Evolutionary conservation across 805 yeast genomes (phyloP), one percentile per base, ranked within the genome.

Genomic region (Candida caryicola): DNA sequence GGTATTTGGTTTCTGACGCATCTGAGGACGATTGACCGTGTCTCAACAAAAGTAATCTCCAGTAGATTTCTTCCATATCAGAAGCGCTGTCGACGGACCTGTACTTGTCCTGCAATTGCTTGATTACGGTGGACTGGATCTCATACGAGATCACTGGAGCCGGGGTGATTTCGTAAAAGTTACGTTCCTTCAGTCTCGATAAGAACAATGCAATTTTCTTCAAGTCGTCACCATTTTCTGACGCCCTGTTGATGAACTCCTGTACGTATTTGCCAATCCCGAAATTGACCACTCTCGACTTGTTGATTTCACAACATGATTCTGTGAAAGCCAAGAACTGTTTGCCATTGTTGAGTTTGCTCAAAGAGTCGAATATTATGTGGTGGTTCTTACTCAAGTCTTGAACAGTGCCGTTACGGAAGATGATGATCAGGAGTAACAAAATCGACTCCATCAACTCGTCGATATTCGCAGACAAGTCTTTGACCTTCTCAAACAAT

Each of bases 321-420:
- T 76, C 77, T 14, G 77, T 53, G 43, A 82, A 73, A 28, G 73
- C 55, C 31, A 75, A 47, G 58, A 73, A 74, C 25, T 62, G 55
- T 9, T 49, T 36, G 3, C 73, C 71, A 19, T 58, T 41, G 25
- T 60, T 56, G 12, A 66, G 49, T n/a, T 51, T 44, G 16, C 35
- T 44, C 47, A 74, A 60, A 17, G 61, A 59, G 4, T 66, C 69
- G 44, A 76, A 69, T 17, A 80, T 51, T 9, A 48, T 45, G 17
- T 64, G 64, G 50, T 77, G 80, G 33, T 59, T 60, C 46, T 68
- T 74, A 2, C 79, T 71, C 37, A 81, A 60, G 5, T 60, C 60
- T 39, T 64, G 64, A 12, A 73, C 50, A 29, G 74, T 77, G 50
- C 79, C 60, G 51, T 81, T 81, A 66, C 87, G 76, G 36, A 80